Percentiles rank a stretch among this genome's conserved stretches.
phyloP scores from a whole-genome alignment of 2,329 filamentous ascomycete species.

The Hymenoscyphus fructigenus region DNA sequence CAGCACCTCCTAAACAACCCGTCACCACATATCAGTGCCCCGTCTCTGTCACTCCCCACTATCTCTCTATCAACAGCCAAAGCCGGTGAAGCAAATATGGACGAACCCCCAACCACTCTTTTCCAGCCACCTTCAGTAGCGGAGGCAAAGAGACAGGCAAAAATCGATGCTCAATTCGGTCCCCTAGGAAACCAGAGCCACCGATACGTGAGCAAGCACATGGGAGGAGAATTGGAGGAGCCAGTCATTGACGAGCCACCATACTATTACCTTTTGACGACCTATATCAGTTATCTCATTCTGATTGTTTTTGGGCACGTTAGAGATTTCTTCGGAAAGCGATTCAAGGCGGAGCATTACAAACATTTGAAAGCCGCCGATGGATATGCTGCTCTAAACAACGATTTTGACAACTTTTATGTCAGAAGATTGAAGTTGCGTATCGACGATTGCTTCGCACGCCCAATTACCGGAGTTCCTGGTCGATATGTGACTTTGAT shows the following conservation, averaged over 20 bases:
- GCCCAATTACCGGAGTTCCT: conserved; percentile 88
- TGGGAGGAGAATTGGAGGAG: conserved; percentile 74
- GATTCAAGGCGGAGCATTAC: conserved; percentile 82
- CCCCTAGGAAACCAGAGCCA: conserved; percentile 79
- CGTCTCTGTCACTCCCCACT: conserved; percentile 78
- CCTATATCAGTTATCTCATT: conserved; percentile 96
- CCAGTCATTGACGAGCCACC: conserved; percentile 93
- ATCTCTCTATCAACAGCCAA: conserved; percentile 89
- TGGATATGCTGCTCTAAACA: conserved; percentile 93
- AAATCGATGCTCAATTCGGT: conserved; percentile 86
- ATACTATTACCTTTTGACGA: conserved; percentile 95
- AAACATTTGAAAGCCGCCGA: conserved; percentile 77
- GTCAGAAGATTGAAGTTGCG: conserved; percentile 87
- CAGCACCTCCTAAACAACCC: conserved; percentile 49
- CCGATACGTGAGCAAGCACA: conserved; percentile 84
- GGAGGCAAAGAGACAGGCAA: conserved; percentile 73
- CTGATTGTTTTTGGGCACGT: conserved; percentile 95
- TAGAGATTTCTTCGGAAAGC: conserved; percentile 96
- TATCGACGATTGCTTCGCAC: conserved; percentile 94
- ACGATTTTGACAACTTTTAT: conserved; percentile 99
- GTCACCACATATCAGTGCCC: conserved; percentile 64
- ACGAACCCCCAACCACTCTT: conserved; percentile 73
- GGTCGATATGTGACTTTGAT: conserved; percentile 91
- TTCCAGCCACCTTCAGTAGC: conserved; percentile 86
- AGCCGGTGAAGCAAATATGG: conserved; percentile 70